A percentile compares a stretch with the other conserved stretches of the same genome.
Evolutionary conservation across 345 rosid genomes (phyloP).

Genomic region (Pseudoturritis turrita): DNA sequence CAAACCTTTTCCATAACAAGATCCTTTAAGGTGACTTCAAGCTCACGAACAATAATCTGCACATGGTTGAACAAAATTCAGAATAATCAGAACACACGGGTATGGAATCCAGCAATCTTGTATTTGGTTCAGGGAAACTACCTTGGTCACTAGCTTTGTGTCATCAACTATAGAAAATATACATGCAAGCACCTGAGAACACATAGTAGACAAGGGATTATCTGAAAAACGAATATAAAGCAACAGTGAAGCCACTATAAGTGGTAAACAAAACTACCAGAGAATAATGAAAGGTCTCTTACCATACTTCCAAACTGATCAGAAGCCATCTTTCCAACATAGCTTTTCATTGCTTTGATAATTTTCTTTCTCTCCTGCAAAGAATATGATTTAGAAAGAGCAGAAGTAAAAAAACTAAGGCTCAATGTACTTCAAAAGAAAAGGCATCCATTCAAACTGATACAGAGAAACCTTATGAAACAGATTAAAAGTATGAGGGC

Average conservation of each 20-base stretch:
- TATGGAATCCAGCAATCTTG: background rate
- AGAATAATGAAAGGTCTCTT: constrained; percentile 15
- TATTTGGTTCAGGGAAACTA: constrained; percentile 23
- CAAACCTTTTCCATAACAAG: too few relatives aligned
- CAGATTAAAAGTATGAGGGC: too few relatives aligned
- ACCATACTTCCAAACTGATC: constrained; percentile 86
- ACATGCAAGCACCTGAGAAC: constrained; percentile 67
- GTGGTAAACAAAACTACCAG: background rate
- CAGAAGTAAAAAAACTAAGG: background rate
- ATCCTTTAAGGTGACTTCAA: too few relatives aligned
- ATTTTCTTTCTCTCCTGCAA: constrained; percentile 87
- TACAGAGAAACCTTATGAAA: too few relatives aligned
- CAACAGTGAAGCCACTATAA: background rate
- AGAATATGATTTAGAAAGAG: constrained; percentile 12
- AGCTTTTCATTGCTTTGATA: constrained; percentile 80
- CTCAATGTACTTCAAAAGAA: background rate
- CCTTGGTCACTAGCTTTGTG: constrained; percentile 88
- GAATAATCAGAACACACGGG: constrained; percentile 1
- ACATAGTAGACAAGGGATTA: constrained; percentile 2
- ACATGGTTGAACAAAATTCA: constrained; percentile 26
- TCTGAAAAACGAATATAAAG: background rate
- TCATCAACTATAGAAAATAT: constrained; percentile 79
- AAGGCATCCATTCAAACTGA: too few relatives aligned
- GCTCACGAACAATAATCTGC: constrained; percentile 77
- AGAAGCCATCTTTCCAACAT: constrained; percentile 55